Evolutionary conservation across 768 basidiomycete species (phyloP).

Genomic region (Jaapia argillacea): DNA sequence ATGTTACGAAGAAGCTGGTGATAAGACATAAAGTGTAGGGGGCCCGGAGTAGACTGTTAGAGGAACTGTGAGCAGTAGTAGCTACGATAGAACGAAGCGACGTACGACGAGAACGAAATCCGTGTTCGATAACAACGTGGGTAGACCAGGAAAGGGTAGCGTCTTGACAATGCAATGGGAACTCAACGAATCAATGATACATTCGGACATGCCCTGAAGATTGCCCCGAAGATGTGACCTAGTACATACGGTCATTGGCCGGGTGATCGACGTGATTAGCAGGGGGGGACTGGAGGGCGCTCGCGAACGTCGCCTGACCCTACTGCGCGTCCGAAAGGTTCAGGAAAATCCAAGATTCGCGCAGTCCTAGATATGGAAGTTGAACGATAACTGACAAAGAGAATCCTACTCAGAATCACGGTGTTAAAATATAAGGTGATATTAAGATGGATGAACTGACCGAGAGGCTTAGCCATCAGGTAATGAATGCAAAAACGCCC

Average conservation of each 20-base stretch:
- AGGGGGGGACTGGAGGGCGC: conserved; percentile 23
- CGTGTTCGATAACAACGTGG: no score
- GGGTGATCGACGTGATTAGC: conserved; percentile 17
- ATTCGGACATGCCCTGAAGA: no score
- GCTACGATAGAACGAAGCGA: no score
- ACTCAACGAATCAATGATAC: conserved; percentile 36
- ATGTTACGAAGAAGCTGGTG: no score
- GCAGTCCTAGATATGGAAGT: conserved; percentile 52
- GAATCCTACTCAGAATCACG: no score
- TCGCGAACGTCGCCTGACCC: conserved; percentile 27
- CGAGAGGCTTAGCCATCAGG: conserved; percentile 3
- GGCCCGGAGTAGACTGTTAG: no score
- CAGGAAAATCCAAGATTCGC: conserved; percentile 44
- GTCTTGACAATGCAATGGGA: conserved; percentile 42
- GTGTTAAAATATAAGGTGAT: conserved; percentile 1
- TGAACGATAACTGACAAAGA: conserved; percentile 49
- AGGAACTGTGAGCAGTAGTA: no score
- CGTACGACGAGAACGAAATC: no score
- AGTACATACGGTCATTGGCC: conserved; percentile 22
- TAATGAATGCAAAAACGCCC: conserved; percentile 35
- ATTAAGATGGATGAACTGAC: neutral
- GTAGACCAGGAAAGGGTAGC: conserved; percentile 29
- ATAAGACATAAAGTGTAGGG: no score
- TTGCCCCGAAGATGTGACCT: no score
- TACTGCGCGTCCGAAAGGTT: conserved; percentile 31